Evolutionary conservation across 768 basidiomycete species (phyloP).

Genomic region (Leccinum obscurum): DNA sequence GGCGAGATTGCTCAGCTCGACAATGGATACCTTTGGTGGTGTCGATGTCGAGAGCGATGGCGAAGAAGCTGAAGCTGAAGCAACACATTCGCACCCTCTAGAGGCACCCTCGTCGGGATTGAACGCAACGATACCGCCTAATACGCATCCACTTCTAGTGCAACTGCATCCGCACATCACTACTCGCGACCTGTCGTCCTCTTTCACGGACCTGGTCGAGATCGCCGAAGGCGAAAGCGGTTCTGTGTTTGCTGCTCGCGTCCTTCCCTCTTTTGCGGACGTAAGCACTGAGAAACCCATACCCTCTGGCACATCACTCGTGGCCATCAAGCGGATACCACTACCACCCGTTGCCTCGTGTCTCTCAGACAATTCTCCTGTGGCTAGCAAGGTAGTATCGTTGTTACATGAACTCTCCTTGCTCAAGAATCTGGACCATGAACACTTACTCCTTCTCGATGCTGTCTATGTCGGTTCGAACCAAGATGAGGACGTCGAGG

Average conservation of each 20-base stretch:
- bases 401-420: conserved; percentile 60
- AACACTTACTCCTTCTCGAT: conserved; percentile 67
- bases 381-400: conserved; percentile 63
- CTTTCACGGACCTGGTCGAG: conserved; percentile 69
- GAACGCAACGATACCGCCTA: not conserved
- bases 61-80: conserved; percentile 9
- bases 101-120: conserved; percentile 2
- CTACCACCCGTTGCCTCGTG: conserved; percentile 44
- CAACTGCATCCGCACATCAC: conserved; percentile 61
- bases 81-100: not conserved
- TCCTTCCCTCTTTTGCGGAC: conserved; percentile 21
- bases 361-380: conserved; percentile 28
- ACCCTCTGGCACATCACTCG: conserved; percentile 38
- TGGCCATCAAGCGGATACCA: conserved; percentile 76
- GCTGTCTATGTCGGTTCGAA: conserved; percentile 60
- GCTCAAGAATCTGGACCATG: conserved; percentile 57
- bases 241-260: conserved; percentile 54
- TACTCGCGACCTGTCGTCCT: conserved; percentile 52
- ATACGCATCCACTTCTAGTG: conserved; percentile 37
- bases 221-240: conserved; percentile 86
- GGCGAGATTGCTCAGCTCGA: conserved; percentile 29
- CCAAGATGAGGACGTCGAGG: conserved; percentile 32
- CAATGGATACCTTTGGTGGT: conserved; percentile 41
- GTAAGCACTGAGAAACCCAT: conserved; percentile 24
- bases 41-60: conserved; percentile 16